These are phyloP conservation scores for Diplocarpon rosae DNA, from an alignment of 2,329 filamentous ascomycete species.

Conservation along the genomic window DNA sequence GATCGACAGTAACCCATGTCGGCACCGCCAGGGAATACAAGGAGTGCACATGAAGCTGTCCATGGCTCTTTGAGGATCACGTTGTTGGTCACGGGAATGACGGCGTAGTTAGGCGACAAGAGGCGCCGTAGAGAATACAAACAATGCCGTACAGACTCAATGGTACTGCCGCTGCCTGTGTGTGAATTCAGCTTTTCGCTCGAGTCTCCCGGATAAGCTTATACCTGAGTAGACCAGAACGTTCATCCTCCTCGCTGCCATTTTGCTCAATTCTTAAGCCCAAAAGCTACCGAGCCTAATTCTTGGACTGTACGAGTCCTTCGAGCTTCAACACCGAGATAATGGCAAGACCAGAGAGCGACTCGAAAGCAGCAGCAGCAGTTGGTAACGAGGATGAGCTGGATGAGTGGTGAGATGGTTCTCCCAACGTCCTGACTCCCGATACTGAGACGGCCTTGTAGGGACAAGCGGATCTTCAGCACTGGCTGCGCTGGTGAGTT, in stretches of 20 bases:
- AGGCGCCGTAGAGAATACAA: slow-evolving; percentile 77
- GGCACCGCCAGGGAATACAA: slow-evolving; percentile 90
- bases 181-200: neutral
- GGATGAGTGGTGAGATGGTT: slow-evolving; percentile 69
- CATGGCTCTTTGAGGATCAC: slow-evolving; percentile 86
- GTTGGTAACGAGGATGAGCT: slow-evolving; percentile 70
- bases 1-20: slow-evolving; percentile 83
- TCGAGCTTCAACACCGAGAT: slow-evolving; percentile 9
- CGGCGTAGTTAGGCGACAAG: slow-evolving; percentile 82
- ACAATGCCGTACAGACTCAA: slow-evolving; percentile 82
- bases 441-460: slow-evolving; percentile 30
- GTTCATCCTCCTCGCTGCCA: slow-evolving; percentile 65
- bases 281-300: slow-evolving; percentile 18
- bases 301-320: slow-evolving; percentile 3
- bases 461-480: slow-evolving; percentile 97
- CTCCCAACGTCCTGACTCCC: slow-evolving; percentile 12
- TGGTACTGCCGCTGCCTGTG: slow-evolving; percentile 70
- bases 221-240: slow-evolving; percentile 86
- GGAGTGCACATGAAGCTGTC: slow-evolving; percentile 72
- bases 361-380: slow-evolving; percentile 25
- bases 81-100: slow-evolving; percentile 70
- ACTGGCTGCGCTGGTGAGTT: slow-evolving; percentile 75
- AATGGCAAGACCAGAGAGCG: slow-evolving; percentile 26
- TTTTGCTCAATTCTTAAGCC: slow-evolving; percentile 26
- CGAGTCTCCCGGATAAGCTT: slow-evolving; percentile 5